These are phyloP conservation scores for Sophora flavescens DNA, from an alignment of 306 rosid genomes.

Conservation along the genomic window DNA sequence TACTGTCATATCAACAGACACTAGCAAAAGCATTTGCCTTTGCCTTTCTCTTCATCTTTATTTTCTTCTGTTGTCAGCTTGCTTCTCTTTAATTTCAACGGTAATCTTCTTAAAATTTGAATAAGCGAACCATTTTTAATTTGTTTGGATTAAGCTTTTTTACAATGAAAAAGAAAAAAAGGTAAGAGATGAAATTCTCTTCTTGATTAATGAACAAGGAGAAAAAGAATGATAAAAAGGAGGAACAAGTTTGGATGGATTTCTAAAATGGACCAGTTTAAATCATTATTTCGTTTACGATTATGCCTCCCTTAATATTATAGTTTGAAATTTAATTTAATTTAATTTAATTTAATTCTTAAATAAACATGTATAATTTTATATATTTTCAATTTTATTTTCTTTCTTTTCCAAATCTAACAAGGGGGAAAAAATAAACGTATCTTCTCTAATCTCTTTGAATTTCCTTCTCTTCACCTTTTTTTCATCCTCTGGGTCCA, in stretches of 20 bases:
- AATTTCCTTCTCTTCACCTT: too few relatives aligned
- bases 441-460: too few relatives aligned
- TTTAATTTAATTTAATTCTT: too few relatives aligned
- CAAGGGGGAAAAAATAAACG: too few relatives aligned
- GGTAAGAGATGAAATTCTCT: not conserved
- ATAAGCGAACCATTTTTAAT: not conserved
- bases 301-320: not conserved
- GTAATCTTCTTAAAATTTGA: conserved; percentile 42
- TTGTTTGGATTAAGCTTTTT: not conserved
- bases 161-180: not conserved
- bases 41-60: conserved; percentile 27
- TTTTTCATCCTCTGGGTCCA: conserved; percentile 1
- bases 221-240: not conserved
- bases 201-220: not conserved
- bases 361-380: not conserved
- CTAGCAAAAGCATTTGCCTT: conserved; percentile 6
- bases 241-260: not conserved
- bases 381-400: not conserved
- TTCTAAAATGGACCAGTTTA: not conserved
- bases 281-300: not conserved
- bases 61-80: conserved; percentile 24
- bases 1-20: not conserved
- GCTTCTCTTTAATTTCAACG: conserved; percentile 40
- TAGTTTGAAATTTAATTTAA: not conserved
- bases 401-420: not conserved